Base-by-base conservation (phyloP, 2,329 filamentous ascomycete genomes). In the Blastomyces percursus region DNA sequence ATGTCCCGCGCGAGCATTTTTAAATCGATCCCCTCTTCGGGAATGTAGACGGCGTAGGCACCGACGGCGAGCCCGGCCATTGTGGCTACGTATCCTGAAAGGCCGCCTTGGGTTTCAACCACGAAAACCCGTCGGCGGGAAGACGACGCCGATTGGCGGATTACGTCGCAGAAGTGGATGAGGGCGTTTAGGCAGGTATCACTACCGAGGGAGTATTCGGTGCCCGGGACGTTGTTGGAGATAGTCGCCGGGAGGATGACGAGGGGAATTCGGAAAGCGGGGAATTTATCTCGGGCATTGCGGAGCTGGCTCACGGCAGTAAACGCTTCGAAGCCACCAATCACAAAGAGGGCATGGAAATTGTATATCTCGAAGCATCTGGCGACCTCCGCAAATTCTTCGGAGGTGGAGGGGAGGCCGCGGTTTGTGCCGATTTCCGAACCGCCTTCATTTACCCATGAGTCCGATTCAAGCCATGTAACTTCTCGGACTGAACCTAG, bases 341-440 rank as follows among this genome's bases (percentile, higher is more conserved):
- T 84, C 59, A 96, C 83, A 75, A 97, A 96, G 2, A 99, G 81
- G 0, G 88, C 92, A 70, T 99, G 91, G 67, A 99, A 92, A 66
- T 89, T 85, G 80, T 95, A 94, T 69, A 89, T 81, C 73, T 89
- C 85, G 73, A 99, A 91, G 67, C 93, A 87, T 69, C 86, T 84
- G 42, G 93, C 92, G 32, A 94, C 89, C 55, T 83, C 84, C 69
- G 89, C 87, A 76, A 96, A 87, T 69, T 95, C 92, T 70, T 96
- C 92, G 24, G 84, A 85, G 6, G 94, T 91, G 24, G 84, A 85
- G 6, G 94, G 94, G 40, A 97, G 84, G 71, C 91, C 91, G 70
- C 94, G 89, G 81, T 99, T 99, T 32, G 93, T 99, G 68, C 94
- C 94, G 71, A 99, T 97, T 75, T 99, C 94, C 1, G 92, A 97